Evolutionary conservation across 148 eudicot species (phyloP), one percentile per base, ranked within the genome.

Genomic region (Nepenthes mirabilis): DNA sequence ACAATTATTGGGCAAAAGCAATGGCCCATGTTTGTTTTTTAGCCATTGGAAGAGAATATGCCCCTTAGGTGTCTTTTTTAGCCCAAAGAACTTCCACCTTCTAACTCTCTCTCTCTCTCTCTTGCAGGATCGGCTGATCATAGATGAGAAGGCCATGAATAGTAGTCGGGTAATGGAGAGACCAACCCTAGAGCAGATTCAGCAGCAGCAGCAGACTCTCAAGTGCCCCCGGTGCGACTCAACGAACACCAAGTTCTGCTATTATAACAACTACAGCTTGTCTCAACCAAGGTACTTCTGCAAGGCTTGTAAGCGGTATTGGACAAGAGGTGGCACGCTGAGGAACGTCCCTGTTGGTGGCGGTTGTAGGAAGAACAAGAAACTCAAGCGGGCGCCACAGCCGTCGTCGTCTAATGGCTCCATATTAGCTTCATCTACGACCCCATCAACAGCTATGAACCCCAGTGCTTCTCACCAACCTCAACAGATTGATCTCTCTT

Each of bases 321-420:
- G 52, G 52, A 49, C 52, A 2, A 49, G 52, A 11, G 52, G 52
- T 49, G 52, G 52, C 0, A 49, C 52, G 3, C 52, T 49, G 52
- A 49, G 52, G 52, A 49, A 49, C 13, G 52, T 49, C 14, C 52
- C 52, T 49, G 52, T 49, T n/a, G 52, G 52, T n/a, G 52, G 52
- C 13, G 52, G 52, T 49, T 49, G 52, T n/a, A 49, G 52, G 52
- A 49, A 49, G 52, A 49, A 49, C 52, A 49, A 49, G 52, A 6
- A 11, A n/a, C 10, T 49, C 14, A 49, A 49, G 52, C 6, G 14
- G 14, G 13, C 52, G 52, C n/a, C 52, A 3, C 10, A 2, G 52
- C 13, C 52, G 52, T 11, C n/a, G 2, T 49, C 52, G 12, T 6
- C 6, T 45, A 11, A 11, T 45, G 48, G 6, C 11, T 23, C 23